Evolutionary conservation across 2,329 filamentous ascomycete genomes (phyloP).

Genomic region (Alternaria longipes): DNA sequence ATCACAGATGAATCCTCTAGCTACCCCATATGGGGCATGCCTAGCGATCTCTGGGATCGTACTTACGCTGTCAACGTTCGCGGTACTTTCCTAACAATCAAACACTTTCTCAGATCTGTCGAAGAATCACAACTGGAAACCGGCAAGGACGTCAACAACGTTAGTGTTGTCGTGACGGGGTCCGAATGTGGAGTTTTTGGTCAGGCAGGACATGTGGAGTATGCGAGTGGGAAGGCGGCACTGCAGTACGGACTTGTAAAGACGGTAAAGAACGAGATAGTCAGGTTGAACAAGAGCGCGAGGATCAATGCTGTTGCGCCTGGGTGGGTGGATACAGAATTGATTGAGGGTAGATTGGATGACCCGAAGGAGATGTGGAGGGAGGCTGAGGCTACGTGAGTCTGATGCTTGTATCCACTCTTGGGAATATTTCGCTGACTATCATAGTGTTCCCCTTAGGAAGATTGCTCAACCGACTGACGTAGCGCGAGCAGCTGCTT

Average conservation of each 20-base stretch:
- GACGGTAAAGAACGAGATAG: constrained; percentile 65
- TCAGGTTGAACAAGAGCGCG: constrained; percentile 60
- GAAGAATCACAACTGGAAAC: constrained; percentile 50
- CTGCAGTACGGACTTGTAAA: constrained; percentile 63
- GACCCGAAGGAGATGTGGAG: constrained; percentile 61
- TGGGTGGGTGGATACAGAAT: constrained; percentile 58
- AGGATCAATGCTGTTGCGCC: constrained; percentile 64
- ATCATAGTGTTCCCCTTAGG: constrained; percentile 51
- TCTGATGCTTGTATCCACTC: neutral
- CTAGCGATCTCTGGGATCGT: constrained; percentile 62
- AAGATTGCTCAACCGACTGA: constrained; percentile 61
- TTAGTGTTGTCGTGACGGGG: constrained; percentile 63
- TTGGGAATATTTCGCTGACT: constrained; percentile 13
- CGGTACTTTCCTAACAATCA: constrained; percentile 65
- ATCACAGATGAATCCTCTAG: constrained; percentile 61
- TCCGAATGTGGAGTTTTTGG: constrained; percentile 63
- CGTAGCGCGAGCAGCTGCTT: constrained; percentile 60
- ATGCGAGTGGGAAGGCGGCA: constrained; percentile 59
- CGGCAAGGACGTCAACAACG: constrained; percentile 57
- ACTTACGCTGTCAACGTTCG: constrained; percentile 61
- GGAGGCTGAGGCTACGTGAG: constrained; percentile 60
- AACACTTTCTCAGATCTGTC: constrained; percentile 62
- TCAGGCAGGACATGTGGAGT: constrained; percentile 61
- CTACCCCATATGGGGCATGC: constrained; percentile 63
- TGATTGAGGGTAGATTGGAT: constrained; percentile 61